phyloP scores from a whole-genome alignment of 2,329 filamentous ascomycete genomes.

The Alternaria burnsii region DNA sequence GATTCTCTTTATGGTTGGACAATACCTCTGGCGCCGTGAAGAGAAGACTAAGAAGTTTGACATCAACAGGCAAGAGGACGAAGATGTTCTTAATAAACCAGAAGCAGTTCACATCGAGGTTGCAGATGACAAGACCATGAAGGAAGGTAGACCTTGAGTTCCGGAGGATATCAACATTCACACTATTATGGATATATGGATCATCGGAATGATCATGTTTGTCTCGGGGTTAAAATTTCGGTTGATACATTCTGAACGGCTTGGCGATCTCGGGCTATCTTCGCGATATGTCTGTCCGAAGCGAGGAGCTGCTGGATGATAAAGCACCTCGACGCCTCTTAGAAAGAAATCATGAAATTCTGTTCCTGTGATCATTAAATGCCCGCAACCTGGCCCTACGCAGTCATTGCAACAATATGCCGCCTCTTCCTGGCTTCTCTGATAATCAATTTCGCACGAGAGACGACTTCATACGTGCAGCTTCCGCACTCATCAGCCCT shows the following conservation, averaged over 20 bases:
- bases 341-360: not conserved
- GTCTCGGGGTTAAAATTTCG: not conserved
- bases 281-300: not conserved
- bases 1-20: conserved; percentile 43
- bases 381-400: not conserved
- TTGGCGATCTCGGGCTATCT: not conserved
- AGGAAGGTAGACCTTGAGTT: not conserved
- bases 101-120: not conserved
- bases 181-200: not conserved
- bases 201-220: not conserved
- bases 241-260: not conserved
- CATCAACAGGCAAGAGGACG: conserved; percentile 12
- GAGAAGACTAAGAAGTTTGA: conserved; percentile 30
- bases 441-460: conserved; percentile 37
- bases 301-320: not conserved
- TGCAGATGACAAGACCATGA: not conserved
- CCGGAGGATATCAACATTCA: not conserved
- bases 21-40: conserved; percentile 44
- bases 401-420: conserved; percentile 27
- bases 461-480: conserved; percentile 36
- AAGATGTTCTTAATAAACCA: conserved; percentile 14
- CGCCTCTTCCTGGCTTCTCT: conserved; percentile 40
- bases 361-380: not conserved
- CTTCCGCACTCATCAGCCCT: conserved; percentile 32
- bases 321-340: not conserved